A percentile compares a stretch with the other conserved stretches of the same genome.
Evolutionary conservation across 768 basidiomycete species (phyloP).

Genomic region (Hebeloma cylindrosporum): DNA sequence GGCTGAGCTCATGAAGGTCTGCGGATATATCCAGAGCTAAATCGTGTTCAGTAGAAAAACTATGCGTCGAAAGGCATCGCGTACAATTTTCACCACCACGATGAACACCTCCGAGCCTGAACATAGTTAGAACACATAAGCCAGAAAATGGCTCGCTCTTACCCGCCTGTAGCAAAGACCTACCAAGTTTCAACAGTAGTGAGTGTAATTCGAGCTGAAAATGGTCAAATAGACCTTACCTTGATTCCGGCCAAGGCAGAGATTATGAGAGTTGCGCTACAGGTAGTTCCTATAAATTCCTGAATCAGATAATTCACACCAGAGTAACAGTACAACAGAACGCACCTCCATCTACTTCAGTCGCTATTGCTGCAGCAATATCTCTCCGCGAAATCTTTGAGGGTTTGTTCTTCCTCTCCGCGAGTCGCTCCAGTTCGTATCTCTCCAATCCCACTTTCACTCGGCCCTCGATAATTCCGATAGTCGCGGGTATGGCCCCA

Average conservation of each 20-base stretch:
- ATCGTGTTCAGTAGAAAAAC: conserved; percentile 5
- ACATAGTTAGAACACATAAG: not conserved
- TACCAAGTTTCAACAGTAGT: too few relatives aligned
- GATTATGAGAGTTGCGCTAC: conserved; percentile 72
- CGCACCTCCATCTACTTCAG: conserved; percentile 67
- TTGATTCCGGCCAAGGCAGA: conserved; percentile 86
- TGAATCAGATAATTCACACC: conserved; percentile 7
- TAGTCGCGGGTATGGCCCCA: conserved; percentile 87
- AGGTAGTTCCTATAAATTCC: conserved; percentile 53
- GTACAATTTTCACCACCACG: conserved; percentile 49
- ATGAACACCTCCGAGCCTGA: conserved; percentile 40
- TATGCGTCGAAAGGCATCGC: conserved; percentile 7
- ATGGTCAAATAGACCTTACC: conserved; percentile 43
- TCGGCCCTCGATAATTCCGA: conserved; percentile 79
- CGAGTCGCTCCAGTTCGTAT: conserved; percentile 66
- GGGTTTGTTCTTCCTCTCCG: conserved; percentile 46
- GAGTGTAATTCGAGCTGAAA: too few relatives aligned
- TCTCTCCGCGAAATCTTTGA: conserved; percentile 81
- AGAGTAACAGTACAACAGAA: not conserved
- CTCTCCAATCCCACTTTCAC: conserved; percentile 81
- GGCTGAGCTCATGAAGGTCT: conserved; percentile 84
- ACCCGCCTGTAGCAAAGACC: conserved; percentile 95
- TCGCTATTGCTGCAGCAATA: conserved; percentile 70
- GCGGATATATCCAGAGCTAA: conserved; percentile 94
- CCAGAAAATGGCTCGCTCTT: conserved; percentile 24